Base-by-base conservation (phyloP, 371 early-diverging fungal genomes). In the Mortierella sp. region DNA sequence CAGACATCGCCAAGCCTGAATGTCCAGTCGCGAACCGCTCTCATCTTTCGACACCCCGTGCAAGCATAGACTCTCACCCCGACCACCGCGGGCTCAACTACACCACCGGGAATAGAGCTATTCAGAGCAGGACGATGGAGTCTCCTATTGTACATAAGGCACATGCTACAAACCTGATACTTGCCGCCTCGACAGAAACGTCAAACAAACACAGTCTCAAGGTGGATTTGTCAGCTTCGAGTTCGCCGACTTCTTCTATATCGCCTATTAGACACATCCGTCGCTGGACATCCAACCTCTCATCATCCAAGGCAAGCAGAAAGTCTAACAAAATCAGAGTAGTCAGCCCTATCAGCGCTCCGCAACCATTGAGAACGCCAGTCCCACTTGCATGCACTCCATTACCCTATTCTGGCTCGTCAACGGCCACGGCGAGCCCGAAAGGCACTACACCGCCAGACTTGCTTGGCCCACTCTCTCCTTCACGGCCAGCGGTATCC, bases 301-400 rank as follows among this genome's bases (percentile, higher is more conserved):
- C 64, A 21, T 48, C 58, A 19, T 48, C 48, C 30, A 61, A 56
- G 24, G 21, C 64, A 24, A 51, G 34, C 24, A 16, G 58, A 62
- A 72, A 64, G 45, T 54, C 56, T 16, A 26, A 28, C 18, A 67
- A 67, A 43, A 43, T 42, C 24, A 51, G 73, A 27, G 62, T 70
- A 18, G 69, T 76, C 38, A 70, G 65, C 2, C 68, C 69, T 12
- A 76, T 76, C 23, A 45, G 76, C 24, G 57, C 66, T 1, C 76
- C 76, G 6, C 66, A 65, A 30, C 76, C 76, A 1, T 43, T 76
- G 41, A 68, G 59, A 5, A 69, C 70, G 0, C 70, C 69, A 23
- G 76, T 54, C 10, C 76, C 70, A 3, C 69, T 61, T 42, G 70
- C 70, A 3, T 76, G 76, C 39, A 69, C 76, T 1, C 76, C 76